Evolutionary conservation across 139 green algal genomes (phyloP).

Genomic region (Microglena sp.): DNA sequence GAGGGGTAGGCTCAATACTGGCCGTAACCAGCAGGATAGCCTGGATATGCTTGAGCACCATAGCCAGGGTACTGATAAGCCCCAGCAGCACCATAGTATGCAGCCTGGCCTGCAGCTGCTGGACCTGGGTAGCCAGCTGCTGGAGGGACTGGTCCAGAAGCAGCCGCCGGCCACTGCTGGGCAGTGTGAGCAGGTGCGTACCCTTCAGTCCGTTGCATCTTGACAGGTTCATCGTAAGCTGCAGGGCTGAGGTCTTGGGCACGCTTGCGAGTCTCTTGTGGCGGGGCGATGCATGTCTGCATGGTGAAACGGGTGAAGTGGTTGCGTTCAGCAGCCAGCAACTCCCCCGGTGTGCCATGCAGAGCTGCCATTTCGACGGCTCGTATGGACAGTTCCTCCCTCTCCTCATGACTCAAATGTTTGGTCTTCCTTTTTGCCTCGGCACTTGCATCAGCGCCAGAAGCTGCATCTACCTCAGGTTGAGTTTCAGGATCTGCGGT

Average conservation of each 20-base stretch:
- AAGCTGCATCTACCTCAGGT: background rate
- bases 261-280: constrained; percentile 12
- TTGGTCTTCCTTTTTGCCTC: background rate
- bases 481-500: constrained; percentile 14
- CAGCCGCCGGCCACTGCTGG: background rate
- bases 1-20: no score
- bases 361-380: constrained; percentile 50
- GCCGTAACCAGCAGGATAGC: no score
- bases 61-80: background rate
- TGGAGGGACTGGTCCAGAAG: background rate
- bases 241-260: background rate
- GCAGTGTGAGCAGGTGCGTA: background rate
- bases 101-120: background rate
- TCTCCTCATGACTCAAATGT: constrained; percentile 29
- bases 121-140: constrained; percentile 1
- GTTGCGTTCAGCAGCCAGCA: background rate
- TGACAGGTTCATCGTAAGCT: constrained; percentile 2
- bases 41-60: no score
- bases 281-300: constrained; percentile 19
- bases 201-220: constrained; percentile 1
- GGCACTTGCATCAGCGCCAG: background rate
- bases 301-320: constrained; percentile 43
- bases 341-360: constrained; percentile 16
- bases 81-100: constrained; percentile 7
- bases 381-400: constrained; percentile 43